Evolutionary conservation across 306 rosid genomes (phyloP), one percentile per base, ranked within the genome.

Genomic region (Rubus idaeus): DNA sequence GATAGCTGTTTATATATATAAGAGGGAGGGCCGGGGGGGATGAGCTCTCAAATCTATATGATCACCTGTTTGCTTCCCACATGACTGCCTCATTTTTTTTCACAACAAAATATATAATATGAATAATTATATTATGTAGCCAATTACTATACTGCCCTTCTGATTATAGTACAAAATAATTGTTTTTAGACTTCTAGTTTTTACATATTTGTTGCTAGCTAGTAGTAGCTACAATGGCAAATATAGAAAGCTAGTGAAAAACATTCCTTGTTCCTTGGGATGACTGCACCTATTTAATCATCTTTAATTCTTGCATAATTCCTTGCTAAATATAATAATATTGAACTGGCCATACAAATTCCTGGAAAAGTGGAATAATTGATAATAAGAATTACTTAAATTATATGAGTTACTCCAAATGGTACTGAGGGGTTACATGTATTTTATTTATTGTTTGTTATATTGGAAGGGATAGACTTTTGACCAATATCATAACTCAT

Each of bases 21-120:
- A 83, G 84, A 85, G 73, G 83, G 81, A 71, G 81, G 58, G 66
- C 26, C 26, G 26, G 26, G 26, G 26, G 51, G 51, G 70, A 78
- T 73, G 93, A 89, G 82, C 89, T 86, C 93, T 90, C 89, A 83
- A 85, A 74, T 89, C 89, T 83, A 87, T 84, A 86, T 76, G 87
- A 89, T 90, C 91, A 78, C 86, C 87, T 86, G 90, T 85, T 89
- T 84, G 81, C 85, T 85, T 82, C 88, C 86, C 90, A 85, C 91
- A 85, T 90, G 91, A 80, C 90, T 76, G 81, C 82, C 80, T 81
- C 86, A 81, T 68, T 83, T 39, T 78, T 81, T 81, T 74, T 82
- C 87, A 77, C 83, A 70, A 81, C 75, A 20, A 46, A 75, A 53
- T 61, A 82, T 82, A 50, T 68, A 81, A 70, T 47, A 70, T 45